phyloP scores from a whole-genome alignment of 495 filamentous ascomycete species.

The Staphylotrichum tortipilum region DNA sequence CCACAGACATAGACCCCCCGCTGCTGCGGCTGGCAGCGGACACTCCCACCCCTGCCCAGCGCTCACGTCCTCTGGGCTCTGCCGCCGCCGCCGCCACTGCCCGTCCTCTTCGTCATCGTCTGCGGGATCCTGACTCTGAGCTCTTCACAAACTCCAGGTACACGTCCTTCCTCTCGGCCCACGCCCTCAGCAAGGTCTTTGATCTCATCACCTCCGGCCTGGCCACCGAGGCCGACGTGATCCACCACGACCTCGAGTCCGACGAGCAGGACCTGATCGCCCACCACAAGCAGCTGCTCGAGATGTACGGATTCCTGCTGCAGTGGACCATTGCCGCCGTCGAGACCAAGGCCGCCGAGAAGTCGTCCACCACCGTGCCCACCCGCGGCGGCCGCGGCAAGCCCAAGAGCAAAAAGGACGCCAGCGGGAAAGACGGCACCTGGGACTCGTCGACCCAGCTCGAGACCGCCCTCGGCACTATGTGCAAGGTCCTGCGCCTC shows the following conservation, averaged over 20 bases:
- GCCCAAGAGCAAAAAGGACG: constrained; percentile 59
- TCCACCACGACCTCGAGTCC: constrained; percentile 76
- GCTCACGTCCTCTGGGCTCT: constrained; percentile 4
- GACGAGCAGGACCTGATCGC: constrained; percentile 82
- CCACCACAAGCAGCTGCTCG: constrained; percentile 82
- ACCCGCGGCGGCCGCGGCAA: constrained; percentile 73
- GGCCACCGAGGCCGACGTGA: constrained; percentile 81
- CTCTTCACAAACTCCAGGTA: constrained; percentile 67
- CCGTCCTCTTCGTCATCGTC: too few species aligned
- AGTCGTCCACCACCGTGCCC: constrained; percentile 60
- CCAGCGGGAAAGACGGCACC: constrained; percentile 57
- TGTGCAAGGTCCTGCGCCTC: constrained; percentile 92
- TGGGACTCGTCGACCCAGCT: constrained; percentile 89
- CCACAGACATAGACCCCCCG: constrained; percentile 3
- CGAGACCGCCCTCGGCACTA: constrained; percentile 77
- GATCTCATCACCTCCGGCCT: constrained; percentile 88
- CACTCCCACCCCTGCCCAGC: constrained; percentile 9
- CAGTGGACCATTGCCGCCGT: constrained; percentile 92
- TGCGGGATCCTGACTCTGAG: constrained; percentile 44
- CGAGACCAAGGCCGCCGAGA: constrained; percentile 88
- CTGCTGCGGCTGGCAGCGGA: neutral
- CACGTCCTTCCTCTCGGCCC: constrained; percentile 66
- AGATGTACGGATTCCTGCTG: constrained; percentile 89
- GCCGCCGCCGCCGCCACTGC: constrained; percentile 3
- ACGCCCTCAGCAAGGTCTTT: constrained; percentile 83